Percentiles rank a stretch among this genome's conserved stretches.
These are phyloP conservation scores for Striga hermonthica DNA, from an alignment of 305 asterid genomes.

Conservation along the genomic window DNA sequence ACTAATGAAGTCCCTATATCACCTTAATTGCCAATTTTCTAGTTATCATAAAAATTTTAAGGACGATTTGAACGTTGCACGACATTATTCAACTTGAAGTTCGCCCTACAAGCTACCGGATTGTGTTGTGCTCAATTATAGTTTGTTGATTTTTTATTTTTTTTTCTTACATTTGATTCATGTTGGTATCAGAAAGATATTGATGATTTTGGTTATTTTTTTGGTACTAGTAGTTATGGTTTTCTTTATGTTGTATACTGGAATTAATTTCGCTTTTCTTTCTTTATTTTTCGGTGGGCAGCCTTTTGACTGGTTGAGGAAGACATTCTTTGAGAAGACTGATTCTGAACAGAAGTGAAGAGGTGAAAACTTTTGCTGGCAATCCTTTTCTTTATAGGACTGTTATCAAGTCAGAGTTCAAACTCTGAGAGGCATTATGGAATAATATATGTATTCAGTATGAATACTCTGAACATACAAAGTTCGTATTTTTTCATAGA, in stretches of 20 bases:
- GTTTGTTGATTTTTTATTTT: not conserved
- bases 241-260: not conserved
- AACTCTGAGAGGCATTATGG: constrained; percentile 36
- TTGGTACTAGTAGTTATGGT: too few species aligned
- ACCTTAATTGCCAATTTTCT: too few species aligned
- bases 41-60: too few species aligned
- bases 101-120: not conserved
- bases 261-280: constrained; percentile 1
- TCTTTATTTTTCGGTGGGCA: constrained; percentile 35
- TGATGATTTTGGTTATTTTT: too few species aligned
- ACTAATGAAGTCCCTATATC: too few species aligned
- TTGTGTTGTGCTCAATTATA: not conserved
- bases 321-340: constrained; percentile 70
- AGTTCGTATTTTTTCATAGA: too few species aligned
- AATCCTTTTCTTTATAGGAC: constrained; percentile 23
- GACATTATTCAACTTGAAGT: not conserved
- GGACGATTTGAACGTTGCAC: too few species aligned
- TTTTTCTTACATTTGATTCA: not conserved
- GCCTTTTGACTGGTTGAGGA: constrained; percentile 83
- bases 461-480: not conserved
- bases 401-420: constrained; percentile 18
- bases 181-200: too few species aligned
- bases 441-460: constrained; percentile 37
- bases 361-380: constrained; percentile 31
- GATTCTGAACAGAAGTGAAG: constrained; percentile 54